A percentile compares a stretch with the other conserved stretches of the same genome.
These are phyloP conservation scores for Ustanciosporium gigantosporum DNA, from an alignment of 1,284 basidiomycete species.

Conservation along the genomic window DNA sequence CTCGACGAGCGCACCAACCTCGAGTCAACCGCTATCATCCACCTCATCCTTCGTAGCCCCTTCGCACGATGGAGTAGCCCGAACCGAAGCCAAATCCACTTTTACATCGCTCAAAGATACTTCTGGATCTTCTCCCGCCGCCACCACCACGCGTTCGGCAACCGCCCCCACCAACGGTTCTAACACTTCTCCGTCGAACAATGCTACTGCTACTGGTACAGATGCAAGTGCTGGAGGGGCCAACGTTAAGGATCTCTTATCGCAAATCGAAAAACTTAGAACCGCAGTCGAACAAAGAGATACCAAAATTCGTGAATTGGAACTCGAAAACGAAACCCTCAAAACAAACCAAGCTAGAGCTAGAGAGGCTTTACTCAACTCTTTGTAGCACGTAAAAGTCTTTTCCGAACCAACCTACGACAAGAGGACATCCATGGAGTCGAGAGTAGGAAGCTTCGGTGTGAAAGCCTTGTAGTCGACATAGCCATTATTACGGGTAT, in stretches of 20 bases:
- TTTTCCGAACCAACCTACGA: too few relatives aligned
- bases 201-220: background rate
- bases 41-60: too few relatives aligned
- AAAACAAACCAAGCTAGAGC: constrained; percentile 35
- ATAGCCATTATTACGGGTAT: too few relatives aligned
- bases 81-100: background rate
- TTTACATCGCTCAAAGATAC: background rate
- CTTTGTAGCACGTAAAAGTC: too few relatives aligned
- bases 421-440: too few relatives aligned
- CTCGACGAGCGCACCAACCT: background rate
- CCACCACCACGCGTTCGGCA: too few relatives aligned
- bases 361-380: constrained; percentile 27
- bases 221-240: background rate
- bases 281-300: constrained; percentile 43
- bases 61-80: background rate
- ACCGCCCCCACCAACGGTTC: constrained; percentile 1
- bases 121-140: background rate
- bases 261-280: constrained; percentile 34
- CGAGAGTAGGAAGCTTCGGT: too few relatives aligned
- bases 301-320: constrained; percentile 48
- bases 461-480: too few relatives aligned
- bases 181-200: background rate
- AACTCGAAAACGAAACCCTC: constrained; percentile 53
- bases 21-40: too few relatives aligned
- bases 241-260: constrained; percentile 8